Base-by-base conservation (phyloP, 495 filamentous ascomycete genomes). In the Trichocladium uniseriatum region DNA sequence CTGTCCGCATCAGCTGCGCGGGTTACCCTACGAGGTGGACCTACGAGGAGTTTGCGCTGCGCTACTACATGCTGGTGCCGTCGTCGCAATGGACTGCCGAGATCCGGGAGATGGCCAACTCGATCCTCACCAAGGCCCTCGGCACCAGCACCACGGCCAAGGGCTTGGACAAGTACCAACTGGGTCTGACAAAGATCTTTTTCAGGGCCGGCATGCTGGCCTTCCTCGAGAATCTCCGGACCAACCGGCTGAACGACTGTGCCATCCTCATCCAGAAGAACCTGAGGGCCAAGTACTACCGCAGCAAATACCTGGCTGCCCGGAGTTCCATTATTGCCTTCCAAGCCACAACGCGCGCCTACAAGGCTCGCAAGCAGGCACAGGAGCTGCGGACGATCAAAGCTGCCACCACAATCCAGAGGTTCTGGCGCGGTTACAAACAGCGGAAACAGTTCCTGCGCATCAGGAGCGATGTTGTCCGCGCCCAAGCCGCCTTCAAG, bases 241-340 rank as follows among this genome's bases (percentile, higher is more conserved):
- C 92, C 15, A 84, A 75, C 47, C 78, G 89, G 34, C 72, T 99
- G 63, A 97, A 92, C 63, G 87, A 91, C 56, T 95, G 90, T 59
- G 92, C 92, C 6, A 84, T 95, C 51, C 86, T 99, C 82, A 99
- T 99, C 55, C 92, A 99, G 65, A 99, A 99, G 81, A 99, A 99
- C 61, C 69, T 99, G 50, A 84, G 80, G 43, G 87, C 85, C 67
- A 95, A 95, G 67, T 96, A 95, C 64, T 94, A 95, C 66, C 83
- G 92, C 36, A 86, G 86, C 58, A 86, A 83, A 60, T 99, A 94
- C 63, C 78, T 99, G 34, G 85, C 90, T 54, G 88, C 90, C 43
- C 78, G 91, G 35, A 74, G 77, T 29, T 81, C 89, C 11, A 89
- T 97, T 58, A 72, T 94, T 36, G 69, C 76, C 7, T 81, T 91